These are phyloP conservation scores for Penicillium hesseltinei DNA, from an alignment of 2,329 filamentous ascomycete genomes.

Conservation along the genomic window DNA sequence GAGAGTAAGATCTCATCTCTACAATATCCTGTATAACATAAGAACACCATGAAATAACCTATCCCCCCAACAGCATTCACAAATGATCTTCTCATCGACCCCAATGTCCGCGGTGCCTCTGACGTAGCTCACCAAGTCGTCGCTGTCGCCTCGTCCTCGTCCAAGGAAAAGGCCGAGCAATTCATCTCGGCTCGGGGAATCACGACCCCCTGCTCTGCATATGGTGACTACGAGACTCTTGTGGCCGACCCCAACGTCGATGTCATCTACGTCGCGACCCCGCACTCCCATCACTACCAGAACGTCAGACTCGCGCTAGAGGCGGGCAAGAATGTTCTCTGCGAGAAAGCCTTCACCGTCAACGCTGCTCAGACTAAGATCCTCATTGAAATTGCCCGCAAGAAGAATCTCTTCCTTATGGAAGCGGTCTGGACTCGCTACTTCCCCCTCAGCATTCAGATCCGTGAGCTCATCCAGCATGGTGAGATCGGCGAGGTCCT, in stretches of 20 bases:
- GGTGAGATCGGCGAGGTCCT: conserved; percentile 61
- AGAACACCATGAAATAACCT: not conserved
- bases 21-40: conserved; percentile 1
- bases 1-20: conserved; percentile 29
- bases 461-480: conserved; percentile 55
- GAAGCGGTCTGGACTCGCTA: conserved; percentile 88
- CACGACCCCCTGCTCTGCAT: conserved; percentile 66
- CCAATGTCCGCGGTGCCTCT: conserved; percentile 63
- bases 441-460: conserved; percentile 77
- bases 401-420: conserved; percentile 75
- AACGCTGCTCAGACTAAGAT: conserved; percentile 73
- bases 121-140: conserved; percentile 75
- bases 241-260: conserved; percentile 76
- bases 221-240: conserved; percentile 79
- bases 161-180: conserved; percentile 63
- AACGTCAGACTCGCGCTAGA: conserved; percentile 81
- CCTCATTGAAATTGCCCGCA: conserved; percentile 67
- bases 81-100: conserved; percentile 75
- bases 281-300: conserved; percentile 90
- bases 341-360: conserved; percentile 87
- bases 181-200: conserved; percentile 72
- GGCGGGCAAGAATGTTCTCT: conserved; percentile 83
- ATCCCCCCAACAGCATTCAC: conserved; percentile 54
- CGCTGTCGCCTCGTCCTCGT: conserved; percentile 77
- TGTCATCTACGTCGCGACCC: conserved; percentile 85